Evolutionary conservation across 1,284 basidiomycete species (phyloP), one percentile per base, ranked within the genome.

Genomic region (Rhodotorula sp.): DNA sequence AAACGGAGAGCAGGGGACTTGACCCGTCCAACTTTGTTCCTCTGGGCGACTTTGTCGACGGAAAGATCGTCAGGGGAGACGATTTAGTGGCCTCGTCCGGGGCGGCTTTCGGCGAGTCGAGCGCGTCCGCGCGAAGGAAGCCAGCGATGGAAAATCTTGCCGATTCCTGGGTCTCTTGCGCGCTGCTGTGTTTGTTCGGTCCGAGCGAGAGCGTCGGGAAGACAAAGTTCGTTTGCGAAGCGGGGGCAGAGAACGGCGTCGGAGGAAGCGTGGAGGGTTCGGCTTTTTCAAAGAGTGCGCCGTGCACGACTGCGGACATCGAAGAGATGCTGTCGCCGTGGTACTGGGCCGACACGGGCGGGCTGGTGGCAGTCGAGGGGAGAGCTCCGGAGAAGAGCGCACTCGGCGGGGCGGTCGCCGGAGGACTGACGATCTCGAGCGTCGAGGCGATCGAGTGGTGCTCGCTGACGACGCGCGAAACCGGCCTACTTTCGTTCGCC

Each of bases 231-330:
- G 29, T 51, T 31, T 62, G 61, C 48, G 29, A 15, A 4, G 61
- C n/a, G 12, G 61, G 61, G 3, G 61, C 61, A 3, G 61, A 62
- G 18, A 62, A 49, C 21, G 61, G 34, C 31, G 61, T 16, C 7
- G 61, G 26, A 14, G 26, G 26, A n/a, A 39, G 48, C 31, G 59
- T 5, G 46, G 46, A 21, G 46, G 59, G 59, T 23, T 29, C 54
- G 7, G 54, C 26, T 18, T 56, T 56, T 8, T 56, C 57, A 56
- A 58, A 31, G 7, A 64, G 16, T 16, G 47, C 43, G 21, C 51
- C 29, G 21, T 58, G 34, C 15, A 68, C 59, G 54, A 71, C 67
- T 5, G 58, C 34, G 21, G 60, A 48, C 39, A 60, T 59, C 31
- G 66, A 62, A 10, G 47, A 71, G 48, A 34, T 46, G 34, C n/a